Conservation (phyloP, 805 yeast genomes). For the Lipomyces starkeyi region DNA sequence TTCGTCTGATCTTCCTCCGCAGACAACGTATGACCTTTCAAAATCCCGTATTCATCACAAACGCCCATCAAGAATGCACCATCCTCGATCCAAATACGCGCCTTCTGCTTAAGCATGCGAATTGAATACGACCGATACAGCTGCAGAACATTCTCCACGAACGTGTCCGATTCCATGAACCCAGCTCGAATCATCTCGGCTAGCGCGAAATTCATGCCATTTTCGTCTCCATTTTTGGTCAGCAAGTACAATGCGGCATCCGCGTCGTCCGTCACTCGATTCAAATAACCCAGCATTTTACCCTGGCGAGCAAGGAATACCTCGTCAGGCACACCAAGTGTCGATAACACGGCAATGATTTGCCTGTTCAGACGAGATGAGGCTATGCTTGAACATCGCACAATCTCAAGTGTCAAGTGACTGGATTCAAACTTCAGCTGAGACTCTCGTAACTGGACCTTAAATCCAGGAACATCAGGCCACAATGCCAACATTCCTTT, state of each 20-base stretch:
- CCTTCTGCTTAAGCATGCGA: slow-evolving; percentile 15
- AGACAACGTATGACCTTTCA: slow-evolving; percentile 14
- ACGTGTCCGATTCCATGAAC: slow-evolving; percentile 13
- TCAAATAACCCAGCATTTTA: slow-evolving; percentile 10
- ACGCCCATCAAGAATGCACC: slow-evolving; percentile 18
- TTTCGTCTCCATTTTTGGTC: slow-evolving; percentile 6
- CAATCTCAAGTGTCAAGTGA: slow-evolving; percentile 13
- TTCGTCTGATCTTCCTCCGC: neutral
- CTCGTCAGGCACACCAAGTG: slow-evolving; percentile 16
- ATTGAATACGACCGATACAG: slow-evolving; percentile 8
- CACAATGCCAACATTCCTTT: slow-evolving; percentile 20
- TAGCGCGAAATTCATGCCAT: slow-evolving; percentile 1
- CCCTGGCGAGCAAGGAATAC: slow-evolving; percentile 14
- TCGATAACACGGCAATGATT: slow-evolving; percentile 18
- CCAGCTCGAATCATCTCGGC: slow-evolving; percentile 1
- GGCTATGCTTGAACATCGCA: slow-evolving; percentile 4
- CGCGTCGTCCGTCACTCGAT: neutral
- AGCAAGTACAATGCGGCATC: slow-evolving; percentile 10
- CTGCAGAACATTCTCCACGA: slow-evolving; percentile 6
- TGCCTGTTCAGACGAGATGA: slow-evolving; percentile 18
- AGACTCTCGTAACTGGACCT: slow-evolving; percentile 12
- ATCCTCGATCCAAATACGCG: slow-evolving; percentile 14
- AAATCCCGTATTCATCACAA: slow-evolving; percentile 18
- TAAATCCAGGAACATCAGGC: slow-evolving; percentile 16
- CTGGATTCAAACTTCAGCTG: slow-evolving; percentile 17